Evolutionary conservation across 2,329 filamentous ascomycete genomes (phyloP), one percentile per base, ranked within the genome.

Genomic region (Hypoxylon sp.): DNA sequence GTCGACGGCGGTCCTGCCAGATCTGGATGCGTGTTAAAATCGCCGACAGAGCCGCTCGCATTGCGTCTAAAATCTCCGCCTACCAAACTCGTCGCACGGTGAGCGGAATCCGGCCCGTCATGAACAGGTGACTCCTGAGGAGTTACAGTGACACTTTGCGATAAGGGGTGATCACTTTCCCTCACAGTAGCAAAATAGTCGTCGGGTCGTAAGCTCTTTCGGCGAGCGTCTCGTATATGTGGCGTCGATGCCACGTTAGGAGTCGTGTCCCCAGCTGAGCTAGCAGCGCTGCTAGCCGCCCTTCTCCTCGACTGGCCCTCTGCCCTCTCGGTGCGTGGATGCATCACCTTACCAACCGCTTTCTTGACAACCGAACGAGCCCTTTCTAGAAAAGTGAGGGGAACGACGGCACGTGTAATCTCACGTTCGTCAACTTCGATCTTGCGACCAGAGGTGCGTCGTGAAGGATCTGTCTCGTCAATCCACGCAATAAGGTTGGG

Each of bases 391-490:
- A 98, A 89, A 6, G 92, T 94, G 55, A 98, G 89, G 37, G 94
- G 94, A 15, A 97, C 91, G 61, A 99, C 96, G 62, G 96, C 96
- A 61, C 90, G 89, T 50, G 93, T 94, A 75, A 99, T 89, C 80
- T 99, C 96, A 76, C 90, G 90, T 72, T 93, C 93, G 65, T 97
- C 94, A 52, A 98, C 93, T 78, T 98, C 91, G 74, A 99, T 98
- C 80, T 90, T 93, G 77, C 92, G 90, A 72, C 93, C 94, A 62
- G 92, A 89, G 32, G 90, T 91, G 66, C 91, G 91, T 37, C 91
- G 88, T 39, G 89, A 90, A 1, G 94, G 94, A 75, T 98, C 95
- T 0, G 94, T 97, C 70, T 97, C 93, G 74, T 97, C 93, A n/a
- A 98, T 88, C 96, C 96, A 99, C 8, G 86, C 85, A 32, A 88